Conservation (phyloP, 331 rosid species). For the Arachis monticola region DNA sequence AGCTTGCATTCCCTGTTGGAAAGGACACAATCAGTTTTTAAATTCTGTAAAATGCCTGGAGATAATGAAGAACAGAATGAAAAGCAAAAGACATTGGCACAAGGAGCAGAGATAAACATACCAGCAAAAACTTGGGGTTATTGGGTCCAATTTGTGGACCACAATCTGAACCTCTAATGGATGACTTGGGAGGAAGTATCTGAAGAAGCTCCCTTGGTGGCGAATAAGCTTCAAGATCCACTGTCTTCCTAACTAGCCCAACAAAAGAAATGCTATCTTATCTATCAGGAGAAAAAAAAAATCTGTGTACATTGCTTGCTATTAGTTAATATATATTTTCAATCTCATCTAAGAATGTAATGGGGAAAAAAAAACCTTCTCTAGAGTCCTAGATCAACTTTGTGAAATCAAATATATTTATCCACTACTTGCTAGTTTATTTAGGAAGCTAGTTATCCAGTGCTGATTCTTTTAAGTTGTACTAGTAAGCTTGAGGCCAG, state of each 20-base stretch:
- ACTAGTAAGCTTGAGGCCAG: not conserved
- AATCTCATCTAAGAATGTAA: not conserved
- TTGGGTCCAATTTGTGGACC: slow-evolving; percentile 92
- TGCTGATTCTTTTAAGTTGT: not conserved
- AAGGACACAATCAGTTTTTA: slow-evolving; percentile 29
- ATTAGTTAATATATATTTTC: not conserved
- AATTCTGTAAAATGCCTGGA: slow-evolving; percentile 14
- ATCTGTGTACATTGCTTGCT: slow-evolving; percentile 8
- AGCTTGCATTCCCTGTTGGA: slow-evolving; percentile 92
- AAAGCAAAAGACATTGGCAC: not conserved
- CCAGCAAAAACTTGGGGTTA: slow-evolving; percentile 72
- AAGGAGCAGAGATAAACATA: slow-evolving; percentile 28
- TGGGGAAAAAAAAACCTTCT: not conserved
- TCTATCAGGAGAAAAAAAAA: slow-evolving; percentile 26
- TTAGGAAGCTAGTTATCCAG: not conserved
- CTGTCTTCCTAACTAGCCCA: slow-evolving; percentile 69
- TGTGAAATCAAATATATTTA: not conserved
- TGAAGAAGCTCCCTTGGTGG: slow-evolving; percentile 84
- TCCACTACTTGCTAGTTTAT: not conserved
- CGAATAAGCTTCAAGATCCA: slow-evolving; percentile 69
- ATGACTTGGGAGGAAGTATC: slow-evolving; percentile 80
- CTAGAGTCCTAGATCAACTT: not conserved
- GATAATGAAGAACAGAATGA: slow-evolving; percentile 23
- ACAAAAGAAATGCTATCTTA: slow-evolving; percentile 36
- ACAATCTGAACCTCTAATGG: slow-evolving; percentile 68